These are phyloP conservation scores for Debaryomyces psychrophilus DNA, from an alignment of 1,139 yeast species.

Conservation along the genomic window DNA sequence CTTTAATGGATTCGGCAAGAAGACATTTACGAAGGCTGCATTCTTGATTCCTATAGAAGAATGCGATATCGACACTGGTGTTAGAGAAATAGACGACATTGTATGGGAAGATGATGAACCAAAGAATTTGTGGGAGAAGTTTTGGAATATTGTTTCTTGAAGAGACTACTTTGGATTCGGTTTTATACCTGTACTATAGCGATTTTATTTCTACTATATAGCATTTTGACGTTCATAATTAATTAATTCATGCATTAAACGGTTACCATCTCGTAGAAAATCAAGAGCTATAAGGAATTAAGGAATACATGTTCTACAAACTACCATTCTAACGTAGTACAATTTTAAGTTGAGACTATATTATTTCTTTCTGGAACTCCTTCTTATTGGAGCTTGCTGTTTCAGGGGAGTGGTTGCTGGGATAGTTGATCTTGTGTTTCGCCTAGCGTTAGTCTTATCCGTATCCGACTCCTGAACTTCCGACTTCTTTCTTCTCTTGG, in stretches of 20 bases:
- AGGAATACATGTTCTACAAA: too few relatives aligned
- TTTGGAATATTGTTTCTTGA: conserved; percentile 43
- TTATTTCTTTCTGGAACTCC: conserved; percentile 32
- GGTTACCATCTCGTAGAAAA: not conserved
- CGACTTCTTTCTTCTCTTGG: conserved; percentile 31
- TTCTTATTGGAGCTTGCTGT: conserved; percentile 24
- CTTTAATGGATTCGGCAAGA: conserved; percentile 43
- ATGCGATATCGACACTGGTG: conserved; percentile 64
- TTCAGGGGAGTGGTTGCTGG: conserved; percentile 19
- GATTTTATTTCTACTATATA: conserved; percentile 1
- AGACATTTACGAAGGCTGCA: conserved; percentile 34
- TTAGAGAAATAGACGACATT: conserved; percentile 57
- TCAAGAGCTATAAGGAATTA: not conserved
- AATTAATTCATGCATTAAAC: conserved; percentile 4
- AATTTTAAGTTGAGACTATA: too few relatives aligned
- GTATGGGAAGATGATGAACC: conserved; percentile 56
- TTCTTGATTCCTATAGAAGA: conserved; percentile 51
- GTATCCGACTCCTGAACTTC: conserved; percentile 26
- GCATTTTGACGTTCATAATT: conserved; percentile 10
- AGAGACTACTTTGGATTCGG: not conserved
- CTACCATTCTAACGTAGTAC: not conserved
- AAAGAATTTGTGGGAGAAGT: conserved; percentile 54
- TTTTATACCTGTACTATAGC: not conserved
- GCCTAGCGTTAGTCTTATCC: conserved; percentile 13
- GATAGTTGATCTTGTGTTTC: conserved; percentile 14